Conservation (phyloP, 495 filamentous ascomycete species). For the Neurospora sp. region DNA sequence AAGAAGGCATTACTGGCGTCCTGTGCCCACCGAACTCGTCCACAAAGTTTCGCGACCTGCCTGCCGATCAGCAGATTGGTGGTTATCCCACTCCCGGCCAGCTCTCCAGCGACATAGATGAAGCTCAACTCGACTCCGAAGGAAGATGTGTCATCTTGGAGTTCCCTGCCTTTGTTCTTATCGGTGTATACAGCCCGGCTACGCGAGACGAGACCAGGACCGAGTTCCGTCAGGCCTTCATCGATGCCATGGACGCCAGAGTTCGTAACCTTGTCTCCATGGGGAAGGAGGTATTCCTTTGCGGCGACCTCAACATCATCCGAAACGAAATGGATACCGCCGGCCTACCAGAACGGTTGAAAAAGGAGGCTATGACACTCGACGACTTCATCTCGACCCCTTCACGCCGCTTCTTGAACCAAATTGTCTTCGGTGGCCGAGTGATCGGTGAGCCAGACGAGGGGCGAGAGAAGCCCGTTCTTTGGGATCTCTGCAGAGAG, state of each 20-base stretch:
- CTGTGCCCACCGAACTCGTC: constrained; percentile 68
- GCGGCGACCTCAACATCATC: constrained; percentile 86
- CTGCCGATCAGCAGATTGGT: constrained; percentile 74
- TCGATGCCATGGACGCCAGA: constrained; percentile 68
- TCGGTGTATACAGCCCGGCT: constrained; percentile 85
- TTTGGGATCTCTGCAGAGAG: constrained; percentile 78
- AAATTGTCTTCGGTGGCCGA: constrained; percentile 61
- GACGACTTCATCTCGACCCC: constrained; percentile 55
- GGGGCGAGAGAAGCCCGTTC: constrained; percentile 60
- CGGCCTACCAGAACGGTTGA: constrained; percentile 54
- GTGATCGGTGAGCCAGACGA: constrained; percentile 61
- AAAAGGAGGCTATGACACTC: constrained; percentile 44
- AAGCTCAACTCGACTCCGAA: constrained; percentile 71
- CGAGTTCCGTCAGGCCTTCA: constrained; percentile 71
- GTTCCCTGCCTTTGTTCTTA: constrained; percentile 87
- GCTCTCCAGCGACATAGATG: constrained; percentile 53
- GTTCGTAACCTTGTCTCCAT: constrained; percentile 72
- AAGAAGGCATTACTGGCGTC: constrained; percentile 84
- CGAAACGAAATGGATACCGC: constrained; percentile 65
- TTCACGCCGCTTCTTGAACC: constrained; percentile 75
- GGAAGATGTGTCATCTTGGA: constrained; percentile 88
- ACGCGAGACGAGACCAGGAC: constrained; percentile 77
- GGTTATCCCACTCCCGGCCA: constrained; percentile 71
- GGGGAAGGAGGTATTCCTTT: constrained; percentile 74
- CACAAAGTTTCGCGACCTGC: constrained; percentile 65